phyloP scores from a whole-genome alignment of 805 yeast species.

The Hanseniaspora mollemarum region DNA sequence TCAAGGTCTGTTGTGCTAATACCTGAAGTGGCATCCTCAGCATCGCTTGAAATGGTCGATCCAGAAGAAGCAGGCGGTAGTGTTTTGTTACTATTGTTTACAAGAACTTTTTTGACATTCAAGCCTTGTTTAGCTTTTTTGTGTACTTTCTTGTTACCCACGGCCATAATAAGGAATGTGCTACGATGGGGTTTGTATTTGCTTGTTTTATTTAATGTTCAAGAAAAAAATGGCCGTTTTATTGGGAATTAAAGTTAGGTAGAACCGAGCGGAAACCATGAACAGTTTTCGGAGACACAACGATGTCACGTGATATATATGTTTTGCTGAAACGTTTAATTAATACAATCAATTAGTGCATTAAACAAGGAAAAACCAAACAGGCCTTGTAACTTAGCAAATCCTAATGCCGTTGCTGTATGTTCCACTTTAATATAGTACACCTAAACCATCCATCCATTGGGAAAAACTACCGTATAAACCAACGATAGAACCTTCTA shows the following conservation, averaged over 20 bases:
- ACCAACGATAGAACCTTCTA: constrained; percentile 56
- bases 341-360: too few species aligned
- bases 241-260: too few species aligned
- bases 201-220: neutral
- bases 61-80: neutral
- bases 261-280: too few species aligned
- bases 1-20: neutral
- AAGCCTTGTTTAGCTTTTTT: neutral
- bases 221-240: too few species aligned
- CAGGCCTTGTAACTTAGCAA: neutral
- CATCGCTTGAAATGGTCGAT: neutral
- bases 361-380: neutral
- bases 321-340: too few species aligned
- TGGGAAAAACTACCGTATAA: constrained; percentile 53
- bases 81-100: neutral
- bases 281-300: too few species aligned
- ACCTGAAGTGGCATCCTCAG: neutral
- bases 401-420: neutral
- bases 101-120: constrained; percentile 6
- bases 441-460: constrained; percentile 70
- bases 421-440: constrained; percentile 35
- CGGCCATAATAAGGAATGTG: neutral
- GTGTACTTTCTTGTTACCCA: neutral
- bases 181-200: too few species aligned
- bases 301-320: too few species aligned